Base-by-base conservation (phyloP, 192 early-diverging fungal species). In the Coemansia sp. region DNA sequence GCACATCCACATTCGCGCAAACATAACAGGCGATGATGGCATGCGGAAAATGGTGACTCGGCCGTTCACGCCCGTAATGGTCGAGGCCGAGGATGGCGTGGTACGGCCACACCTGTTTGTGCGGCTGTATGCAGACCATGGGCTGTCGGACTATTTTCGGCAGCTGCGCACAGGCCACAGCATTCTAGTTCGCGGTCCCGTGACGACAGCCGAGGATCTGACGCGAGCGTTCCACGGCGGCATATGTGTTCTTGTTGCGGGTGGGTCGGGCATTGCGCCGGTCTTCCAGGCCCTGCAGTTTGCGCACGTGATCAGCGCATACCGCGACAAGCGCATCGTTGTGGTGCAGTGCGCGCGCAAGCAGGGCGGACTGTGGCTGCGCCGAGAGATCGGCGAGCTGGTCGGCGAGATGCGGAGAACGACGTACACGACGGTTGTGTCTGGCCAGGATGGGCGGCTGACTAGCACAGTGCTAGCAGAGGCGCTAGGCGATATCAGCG, bases 11-110 rank as follows among this genome's bases (percentile, higher is more conserved):
- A 55, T 71, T n/a, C 60, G 75, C 6, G 57, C 62, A 22, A 3
- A 9, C 6, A 6, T 60, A 10, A 6, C 22, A 19, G 38, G 41
- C 6, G 41, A 30, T 14, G 8, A n/a, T 6, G 50, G 27, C 27
- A n/a, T 31, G 0, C 29, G 17, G 28, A 19, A 14, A 7, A 38
- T 28, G 0, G 37, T 64, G 1, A 76, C 74, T 5, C 54, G 64
- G 30, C 74, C 75, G 17, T 77, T 71, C 29, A 77, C 75, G 2
- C 75, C 75, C 0, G 65, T 77, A 25, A 67, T 77, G 75, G 25
- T 71, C 23, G 61, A 61, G 42, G 74, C 61, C 3, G 55, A 42
- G 1, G 61, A 67, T 11, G 65, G 75, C 29, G 27, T 71, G 5
- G 65, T 68, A 4, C 54, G 75, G 3, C 75, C 75, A 11, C 75